A percentile compares a stretch with the other conserved stretches of the same genome.
Evolutionary conservation across 2,329 filamentous ascomycete genomes (phyloP).

Genomic region (Dothistroma pini): DNA sequence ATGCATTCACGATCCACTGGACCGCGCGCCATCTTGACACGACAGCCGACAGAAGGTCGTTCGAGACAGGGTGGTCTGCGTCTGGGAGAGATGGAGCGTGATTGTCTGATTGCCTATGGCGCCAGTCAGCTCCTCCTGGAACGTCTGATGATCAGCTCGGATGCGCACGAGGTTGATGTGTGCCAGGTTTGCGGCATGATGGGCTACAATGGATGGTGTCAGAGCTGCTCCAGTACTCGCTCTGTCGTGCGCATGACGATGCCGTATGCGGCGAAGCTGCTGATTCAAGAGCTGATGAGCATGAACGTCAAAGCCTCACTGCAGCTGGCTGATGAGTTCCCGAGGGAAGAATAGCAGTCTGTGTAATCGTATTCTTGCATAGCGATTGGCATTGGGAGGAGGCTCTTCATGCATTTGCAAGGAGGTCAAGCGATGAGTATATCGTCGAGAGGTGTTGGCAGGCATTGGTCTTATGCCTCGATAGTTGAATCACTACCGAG

Average conservation of each 20-base stretch:
- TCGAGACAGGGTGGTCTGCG: conserved; percentile 88
- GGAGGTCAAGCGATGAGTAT: not conserved
- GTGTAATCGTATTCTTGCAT: conserved; percentile 3
- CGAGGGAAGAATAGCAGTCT: conserved; percentile 36
- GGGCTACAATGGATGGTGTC: conserved; percentile 92
- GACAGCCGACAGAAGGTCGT: conserved; percentile 93
- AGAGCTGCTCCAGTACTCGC: conserved; percentile 81
- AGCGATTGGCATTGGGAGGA: conserved; percentile 11
- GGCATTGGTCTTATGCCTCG: too few species aligned
- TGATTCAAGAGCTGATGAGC: conserved; percentile 92
- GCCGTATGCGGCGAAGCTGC: conserved; percentile 92
- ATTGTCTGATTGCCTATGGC: conserved; percentile 96
- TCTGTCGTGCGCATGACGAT: conserved; percentile 91
- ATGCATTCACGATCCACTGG: conserved; percentile 95
- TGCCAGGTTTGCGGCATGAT: conserved; percentile 94
- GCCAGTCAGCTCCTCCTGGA: conserved; percentile 89
- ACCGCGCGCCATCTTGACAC: conserved; percentile 84
- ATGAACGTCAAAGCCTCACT: conserved; percentile 98
- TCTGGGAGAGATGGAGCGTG: conserved; percentile 97
- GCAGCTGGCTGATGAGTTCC: conserved; percentile 92
- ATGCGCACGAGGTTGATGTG: conserved; percentile 86
- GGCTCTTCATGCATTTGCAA: not conserved
- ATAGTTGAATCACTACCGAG: too few species aligned
- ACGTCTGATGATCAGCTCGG: conserved; percentile 89
- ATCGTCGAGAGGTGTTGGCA: too few species aligned